Base-by-base conservation (phyloP, 1,284 basidiomycete species). In the Tranzscheliella williamsii region DNA sequence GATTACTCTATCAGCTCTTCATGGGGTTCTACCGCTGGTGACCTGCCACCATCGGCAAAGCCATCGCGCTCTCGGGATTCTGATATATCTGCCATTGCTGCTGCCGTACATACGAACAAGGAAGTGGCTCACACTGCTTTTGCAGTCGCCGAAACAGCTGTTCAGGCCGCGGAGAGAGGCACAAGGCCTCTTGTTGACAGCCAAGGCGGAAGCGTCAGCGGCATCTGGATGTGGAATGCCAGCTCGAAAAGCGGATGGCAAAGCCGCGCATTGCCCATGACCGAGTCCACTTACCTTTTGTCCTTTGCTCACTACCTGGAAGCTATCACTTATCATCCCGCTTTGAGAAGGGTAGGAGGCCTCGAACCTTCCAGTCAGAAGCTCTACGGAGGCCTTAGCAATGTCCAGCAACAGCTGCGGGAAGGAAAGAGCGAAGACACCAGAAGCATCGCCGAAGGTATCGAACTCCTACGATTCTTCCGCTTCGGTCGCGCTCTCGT, bases 271-370 rank as follows among this genome's bases (percentile, higher is more conserved):
- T 24, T 22, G 24, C 43, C 43, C 29, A 70, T 73, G 63, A 61
- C 67, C 32, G 53, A 69, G 23, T 65, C 62, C 8, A 70, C 70
- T 29, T 73, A 70, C 16, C 57, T 74, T 5, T 45, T 61, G 9
- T 73, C 71, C 8, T 74, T 71, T 27, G 61, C 63, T 9, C 60
- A 57, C 26, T 74, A 62, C 43, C 36, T 74, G 42, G 70, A 74
- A 41, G 62, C 65, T 26, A 45, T 74, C 26, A 43, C 70, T 5
- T 68, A 67, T 26, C 63, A 72, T 33, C 62, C 65, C 4, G 58
- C 60, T 11, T 44, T 69, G 35, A 54, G 61, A 13, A 36, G 62
- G 26, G 51, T 47, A 1, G 62, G 40, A 7, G 61, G 54, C 4
- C 15, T 64, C n/a, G 61, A 57, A 31, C 60, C 60, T 9, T 34